phyloP scores from a whole-genome alignment of 108 stramenopile species.

The Bacterosira constricta region DNA sequence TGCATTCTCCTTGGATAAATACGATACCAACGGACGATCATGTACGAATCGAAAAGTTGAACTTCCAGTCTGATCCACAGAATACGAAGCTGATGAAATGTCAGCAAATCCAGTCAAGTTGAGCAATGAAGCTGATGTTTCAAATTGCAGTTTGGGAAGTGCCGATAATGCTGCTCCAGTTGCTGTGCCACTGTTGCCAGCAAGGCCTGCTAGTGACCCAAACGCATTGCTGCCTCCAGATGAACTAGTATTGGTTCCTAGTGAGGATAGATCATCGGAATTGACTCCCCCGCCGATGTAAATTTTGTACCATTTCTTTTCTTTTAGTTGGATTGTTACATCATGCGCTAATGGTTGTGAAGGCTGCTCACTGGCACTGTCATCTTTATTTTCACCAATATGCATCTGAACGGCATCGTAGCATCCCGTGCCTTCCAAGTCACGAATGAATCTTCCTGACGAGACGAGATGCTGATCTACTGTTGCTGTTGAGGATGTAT shows the following conservation, averaged over 20 bases:
- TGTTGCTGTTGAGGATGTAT: constrained; percentile 31
- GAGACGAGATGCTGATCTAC: constrained; percentile 24
- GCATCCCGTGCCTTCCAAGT: constrained; percentile 68
- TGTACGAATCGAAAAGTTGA: constrained; percentile 54
- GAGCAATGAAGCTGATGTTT: constrained; percentile 60
- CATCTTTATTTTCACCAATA: constrained; percentile 31
- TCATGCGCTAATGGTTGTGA: constrained; percentile 9
- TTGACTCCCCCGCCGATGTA: constrained; percentile 85
- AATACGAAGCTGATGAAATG: constrained; percentile 59
- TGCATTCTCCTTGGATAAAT: constrained; percentile 34
- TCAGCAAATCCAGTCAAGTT: constrained; percentile 78
- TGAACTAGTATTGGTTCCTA: constrained; percentile 1
- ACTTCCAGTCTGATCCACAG: constrained; percentile 71
- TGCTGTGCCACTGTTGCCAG: neutral
- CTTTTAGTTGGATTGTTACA: constrained; percentile 66
- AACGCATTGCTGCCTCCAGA: constrained; percentile 4
- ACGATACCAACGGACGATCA: constrained; percentile 71
- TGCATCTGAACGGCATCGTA: constrained; percentile 70
- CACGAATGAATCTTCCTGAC: constrained; percentile 48
- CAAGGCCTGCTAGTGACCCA: too few relatives aligned
- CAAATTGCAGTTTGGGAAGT: constrained; percentile 81
- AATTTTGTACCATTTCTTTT: constrained; percentile 84
- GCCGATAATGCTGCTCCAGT: neutral
- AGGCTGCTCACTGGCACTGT: neutral
- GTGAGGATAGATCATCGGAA: constrained; percentile 61